Evolutionary conservation across 305 asterid species (phyloP).

Genomic region (Ilex paraguariensis): DNA sequence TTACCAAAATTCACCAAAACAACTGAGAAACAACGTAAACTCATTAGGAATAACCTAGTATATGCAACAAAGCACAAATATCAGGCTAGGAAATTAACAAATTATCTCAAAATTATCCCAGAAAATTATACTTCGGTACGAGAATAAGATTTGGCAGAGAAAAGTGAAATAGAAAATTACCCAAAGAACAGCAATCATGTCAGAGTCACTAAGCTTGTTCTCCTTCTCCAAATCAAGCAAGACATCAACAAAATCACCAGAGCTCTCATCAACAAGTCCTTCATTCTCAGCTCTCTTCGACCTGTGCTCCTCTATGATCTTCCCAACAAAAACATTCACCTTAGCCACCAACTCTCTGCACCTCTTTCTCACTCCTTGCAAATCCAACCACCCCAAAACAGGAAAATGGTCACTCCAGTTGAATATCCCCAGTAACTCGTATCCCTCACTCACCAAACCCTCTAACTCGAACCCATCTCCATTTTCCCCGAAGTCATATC

Average conservation of each 20-base stretch:
- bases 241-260: conserved; percentile 63
- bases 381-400: conserved; percentile 55
- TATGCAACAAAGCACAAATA: no score
- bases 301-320: conserved; percentile 56
- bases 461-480: conserved; percentile 38
- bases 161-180: conserved; percentile 23
- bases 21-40: no score
- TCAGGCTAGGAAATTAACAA: no score
- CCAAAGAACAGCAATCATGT: conserved; percentile 85
- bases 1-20: neutral
- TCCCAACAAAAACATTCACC: conserved; percentile 53
- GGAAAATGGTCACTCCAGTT: conserved; percentile 87
- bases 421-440: conserved; percentile 53
- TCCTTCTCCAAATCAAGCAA: conserved; percentile 67
- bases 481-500: conserved; percentile 31
- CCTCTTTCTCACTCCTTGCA: conserved; percentile 65
- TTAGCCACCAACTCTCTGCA: conserved; percentile 35
- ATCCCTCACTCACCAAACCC: conserved; percentile 61
- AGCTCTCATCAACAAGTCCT: conserved; percentile 9
- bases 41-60: no score
- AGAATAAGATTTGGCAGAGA: no score
- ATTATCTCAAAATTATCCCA: no score
- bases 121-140: no score
- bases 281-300: conserved; percentile 17
- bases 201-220: conserved; percentile 48